A percentile compares a stretch with the other conserved stretches of the same genome.
Conservation (phyloP, 164 flowering plant species). For the Kalanchoe fedtschenkoi region DNA sequence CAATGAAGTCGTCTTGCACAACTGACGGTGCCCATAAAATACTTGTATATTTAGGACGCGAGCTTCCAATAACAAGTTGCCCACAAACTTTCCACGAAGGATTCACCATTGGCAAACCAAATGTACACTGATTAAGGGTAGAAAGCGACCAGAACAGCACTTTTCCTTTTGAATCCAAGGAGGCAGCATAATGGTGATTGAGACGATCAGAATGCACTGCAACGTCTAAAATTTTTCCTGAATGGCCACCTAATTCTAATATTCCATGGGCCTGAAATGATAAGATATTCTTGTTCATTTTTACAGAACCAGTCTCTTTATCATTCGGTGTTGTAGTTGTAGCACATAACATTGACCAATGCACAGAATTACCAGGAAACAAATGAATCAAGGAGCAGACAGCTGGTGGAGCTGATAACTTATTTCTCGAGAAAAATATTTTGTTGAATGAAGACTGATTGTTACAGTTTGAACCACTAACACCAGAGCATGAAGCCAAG, state of each 20-base stretch:
- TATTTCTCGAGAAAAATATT: constrained; percentile 41
- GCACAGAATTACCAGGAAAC: constrained; percentile 42
- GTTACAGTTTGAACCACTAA: constrained; percentile 10
- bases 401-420: constrained; percentile 50
- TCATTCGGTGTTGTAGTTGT: constrained; percentile 12
- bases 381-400: constrained; percentile 57
- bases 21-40: constrained; percentile 74
- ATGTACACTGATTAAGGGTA: constrained; percentile 24
- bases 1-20: constrained; percentile 37
- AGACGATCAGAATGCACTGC: constrained; percentile 50
- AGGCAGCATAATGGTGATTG: constrained; percentile 58
- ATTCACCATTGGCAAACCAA: constrained; percentile 31
- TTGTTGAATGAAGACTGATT: constrained; percentile 30
- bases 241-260: constrained; percentile 54
- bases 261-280: constrained; percentile 20
- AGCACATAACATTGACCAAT: constrained; percentile 47
- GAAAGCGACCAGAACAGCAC: constrained; percentile 73
- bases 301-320: constrained; percentile 18
- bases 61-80: constrained; percentile 16
- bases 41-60: constrained; percentile 38
- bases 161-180: constrained; percentile 74
- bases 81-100: constrained; percentile 59
- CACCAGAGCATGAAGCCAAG: constrained; percentile 11
- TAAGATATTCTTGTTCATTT: constrained; percentile 12
- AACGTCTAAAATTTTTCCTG: constrained; percentile 54